Conservation (phyloP, 495 filamentous ascomycete genomes). For the Xylaria intraflava region DNA sequence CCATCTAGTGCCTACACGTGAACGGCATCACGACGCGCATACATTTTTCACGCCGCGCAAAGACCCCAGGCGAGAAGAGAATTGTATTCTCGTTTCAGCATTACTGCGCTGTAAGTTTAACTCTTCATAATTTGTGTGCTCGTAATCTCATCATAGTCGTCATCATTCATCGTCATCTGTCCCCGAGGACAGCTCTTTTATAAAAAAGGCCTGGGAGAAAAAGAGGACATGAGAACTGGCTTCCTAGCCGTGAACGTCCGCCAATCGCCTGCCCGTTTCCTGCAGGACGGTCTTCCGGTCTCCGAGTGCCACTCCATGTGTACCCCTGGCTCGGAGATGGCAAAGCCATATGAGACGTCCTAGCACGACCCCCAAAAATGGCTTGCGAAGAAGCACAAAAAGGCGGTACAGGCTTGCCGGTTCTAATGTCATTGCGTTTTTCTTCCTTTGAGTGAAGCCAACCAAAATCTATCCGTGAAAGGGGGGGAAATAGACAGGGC, state of each 20-base stretch:
- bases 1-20: no score
- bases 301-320: not conserved
- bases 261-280: not conserved
- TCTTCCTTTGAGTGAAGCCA: not conserved
- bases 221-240: not conserved
- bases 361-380: not conserved
- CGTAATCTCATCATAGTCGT: conserved; percentile 11
- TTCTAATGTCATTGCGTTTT: conserved; percentile 1
- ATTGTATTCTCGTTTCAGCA: conserved; percentile 5
- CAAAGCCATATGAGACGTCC: not conserved
- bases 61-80: not conserved
- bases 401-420: not conserved
- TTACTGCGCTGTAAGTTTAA: conserved; percentile 4
- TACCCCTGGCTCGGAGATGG: not conserved
- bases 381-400: not conserved
- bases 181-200: conserved; percentile 12
- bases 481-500: not conserved
- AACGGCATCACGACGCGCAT: not conserved
- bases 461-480: conserved; percentile 6
- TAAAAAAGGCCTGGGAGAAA: not conserved
- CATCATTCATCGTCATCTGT: conserved; percentile 10
- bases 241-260: conserved; percentile 2
- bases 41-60: not conserved
- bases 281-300: not conserved
- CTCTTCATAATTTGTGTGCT: conserved; percentile 10